Conservation (phyloP, 352 stramenopile genomes). For the Phytophthora lateralis region DNA sequence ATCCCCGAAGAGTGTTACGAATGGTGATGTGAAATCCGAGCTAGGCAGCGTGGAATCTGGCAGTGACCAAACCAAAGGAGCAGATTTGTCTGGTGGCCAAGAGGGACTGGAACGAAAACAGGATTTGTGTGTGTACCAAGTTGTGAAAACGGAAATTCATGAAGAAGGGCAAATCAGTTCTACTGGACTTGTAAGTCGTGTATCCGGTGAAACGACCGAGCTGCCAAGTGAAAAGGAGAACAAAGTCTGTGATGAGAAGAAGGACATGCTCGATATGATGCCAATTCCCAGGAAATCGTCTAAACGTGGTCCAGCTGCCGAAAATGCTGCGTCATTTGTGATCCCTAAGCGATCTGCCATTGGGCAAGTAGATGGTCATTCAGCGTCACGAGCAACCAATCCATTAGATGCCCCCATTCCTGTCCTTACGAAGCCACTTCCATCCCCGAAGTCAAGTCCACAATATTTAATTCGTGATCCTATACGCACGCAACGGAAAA, state of each 20-base stretch:
- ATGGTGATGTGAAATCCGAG: neutral
- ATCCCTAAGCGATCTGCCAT: constrained; percentile 24
- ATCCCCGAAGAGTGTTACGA: neutral
- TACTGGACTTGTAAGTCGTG: neutral
- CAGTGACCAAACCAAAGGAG: neutral
- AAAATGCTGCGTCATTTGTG: constrained; percentile 21
- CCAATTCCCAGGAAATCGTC: constrained; percentile 27
- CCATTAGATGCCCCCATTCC: neutral
- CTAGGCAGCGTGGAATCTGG: neutral
- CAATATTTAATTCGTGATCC: constrained; percentile 18
- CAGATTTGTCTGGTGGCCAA: neutral
- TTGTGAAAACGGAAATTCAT: constrained; percentile 1
- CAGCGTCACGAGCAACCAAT: neutral
- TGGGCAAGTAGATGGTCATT: neutral
- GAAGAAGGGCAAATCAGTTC: constrained; percentile 22
- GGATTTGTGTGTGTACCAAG: neutral
- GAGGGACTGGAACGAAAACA: neutral
- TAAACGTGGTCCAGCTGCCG: neutral
- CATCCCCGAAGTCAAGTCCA: neutral
- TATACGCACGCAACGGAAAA: constrained; percentile 9
- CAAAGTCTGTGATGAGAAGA: neutral
- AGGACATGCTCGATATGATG: constrained; percentile 19
- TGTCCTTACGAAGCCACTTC: neutral
- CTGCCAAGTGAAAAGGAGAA: constrained; percentile 8
- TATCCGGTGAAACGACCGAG: constrained; percentile 8